Evolutionary conservation across 192 early-diverging fungal species (phyloP).

Genomic region (Mortierella alpina): DNA sequence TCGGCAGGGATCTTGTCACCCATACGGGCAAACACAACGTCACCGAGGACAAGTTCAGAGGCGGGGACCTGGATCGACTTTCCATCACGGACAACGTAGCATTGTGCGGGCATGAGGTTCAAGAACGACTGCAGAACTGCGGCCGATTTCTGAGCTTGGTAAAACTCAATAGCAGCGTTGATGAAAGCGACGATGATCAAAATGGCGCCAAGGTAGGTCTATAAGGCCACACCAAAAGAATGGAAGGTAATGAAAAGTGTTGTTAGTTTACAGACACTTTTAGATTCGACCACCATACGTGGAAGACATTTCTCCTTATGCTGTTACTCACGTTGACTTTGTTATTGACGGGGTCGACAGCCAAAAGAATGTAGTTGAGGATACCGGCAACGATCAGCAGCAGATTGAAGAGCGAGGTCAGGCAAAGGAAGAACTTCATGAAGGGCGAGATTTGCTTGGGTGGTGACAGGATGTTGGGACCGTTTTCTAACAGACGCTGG

Average conservation of each 20-base stretch:
- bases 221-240: conserved; percentile 5
- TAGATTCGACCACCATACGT: background rate
- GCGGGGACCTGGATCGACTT: conserved; percentile 76
- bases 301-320: background rate
- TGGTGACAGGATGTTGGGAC: conserved; percentile 89
- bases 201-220: conserved; percentile 92
- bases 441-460: conserved; percentile 84
- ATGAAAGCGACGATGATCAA: conserved; percentile 88
- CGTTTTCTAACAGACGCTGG: conserved; percentile 73
- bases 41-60: conserved; percentile 83
- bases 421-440: conserved; percentile 79
- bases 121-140: conserved; percentile 92
- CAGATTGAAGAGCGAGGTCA: conserved; percentile 88
- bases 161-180: conserved; percentile 94
- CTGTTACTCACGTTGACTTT: conserved; percentile 73
- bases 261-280: background rate
- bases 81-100: conserved; percentile 82
- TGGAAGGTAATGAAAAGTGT: background rate
- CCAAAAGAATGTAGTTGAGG: conserved; percentile 82
- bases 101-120: conserved; percentile 90
- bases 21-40: conserved; percentile 88
- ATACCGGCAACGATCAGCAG: conserved; percentile 87
- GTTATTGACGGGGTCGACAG: conserved; percentile 81
- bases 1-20: conserved; percentile 98
- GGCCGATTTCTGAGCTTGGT: conserved; percentile 90